phyloP scores from a whole-genome alignment of 805 yeast species.

The Saccharomycopsis javanensis region DNA sequence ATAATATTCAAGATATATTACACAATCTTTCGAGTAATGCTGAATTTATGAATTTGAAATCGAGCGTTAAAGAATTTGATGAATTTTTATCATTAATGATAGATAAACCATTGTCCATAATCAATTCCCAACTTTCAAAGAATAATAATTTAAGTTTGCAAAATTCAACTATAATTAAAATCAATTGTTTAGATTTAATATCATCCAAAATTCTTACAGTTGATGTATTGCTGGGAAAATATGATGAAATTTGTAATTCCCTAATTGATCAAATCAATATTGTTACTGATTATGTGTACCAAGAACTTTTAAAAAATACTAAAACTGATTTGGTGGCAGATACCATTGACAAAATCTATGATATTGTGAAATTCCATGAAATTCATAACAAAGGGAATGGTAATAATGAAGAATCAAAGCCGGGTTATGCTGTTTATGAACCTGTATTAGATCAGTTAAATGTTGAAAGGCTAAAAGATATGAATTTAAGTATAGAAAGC shows the following conservation, averaged over 20 bases:
- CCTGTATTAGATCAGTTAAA: slow-evolving; percentile 33
- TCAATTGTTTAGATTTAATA: slow-evolving; percentile 54
- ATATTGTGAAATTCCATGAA: slow-evolving; percentile 37
- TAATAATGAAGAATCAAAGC: background rate
- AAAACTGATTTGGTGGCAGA: slow-evolving; percentile 52
- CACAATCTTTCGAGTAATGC: slow-evolving; percentile 32
- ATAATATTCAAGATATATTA: slow-evolving; percentile 50
- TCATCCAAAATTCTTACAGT: slow-evolving; percentile 43
- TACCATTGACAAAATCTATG: slow-evolving; percentile 62
- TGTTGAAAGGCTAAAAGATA: slow-evolving; percentile 20
- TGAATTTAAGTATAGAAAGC: slow-evolving; percentile 37
- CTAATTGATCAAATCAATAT: slow-evolving; percentile 30
- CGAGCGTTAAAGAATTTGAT: slow-evolving; percentile 25
- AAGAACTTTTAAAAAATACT: slow-evolving; percentile 39
- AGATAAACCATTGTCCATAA: slow-evolving; percentile 29
- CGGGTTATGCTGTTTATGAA: slow-evolving; percentile 50
- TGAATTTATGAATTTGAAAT: slow-evolving; percentile 32
- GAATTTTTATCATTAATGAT: slow-evolving; percentile 35
- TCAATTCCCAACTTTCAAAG: slow-evolving; percentile 23
- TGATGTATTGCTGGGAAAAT: slow-evolving; percentile 31
- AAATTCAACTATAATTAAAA: slow-evolving; percentile 33
- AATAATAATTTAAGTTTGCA: slow-evolving; percentile 23
- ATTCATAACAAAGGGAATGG: background rate
- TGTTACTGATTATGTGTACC: slow-evolving; percentile 38
- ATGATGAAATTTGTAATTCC: slow-evolving; percentile 27